phyloP scores from a whole-genome alignment of 805 yeast genomes.

The Scheffersomyces stipitis region DNA sequence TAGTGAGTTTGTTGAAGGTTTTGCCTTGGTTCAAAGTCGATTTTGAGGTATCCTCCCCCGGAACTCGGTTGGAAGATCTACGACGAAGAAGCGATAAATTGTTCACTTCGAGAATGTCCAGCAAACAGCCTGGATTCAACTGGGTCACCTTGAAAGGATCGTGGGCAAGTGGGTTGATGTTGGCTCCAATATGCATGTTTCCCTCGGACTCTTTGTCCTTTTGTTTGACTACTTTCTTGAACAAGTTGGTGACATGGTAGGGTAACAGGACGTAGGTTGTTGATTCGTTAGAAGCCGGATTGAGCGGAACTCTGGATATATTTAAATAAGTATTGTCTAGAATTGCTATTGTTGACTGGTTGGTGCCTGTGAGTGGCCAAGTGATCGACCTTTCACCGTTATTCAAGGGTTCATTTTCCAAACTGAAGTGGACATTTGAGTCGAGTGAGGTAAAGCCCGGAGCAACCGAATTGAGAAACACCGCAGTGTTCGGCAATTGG shows the following conservation, averaged over 20 bases:
- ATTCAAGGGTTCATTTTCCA: conserved; percentile 13
- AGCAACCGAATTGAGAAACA: conserved; percentile 35
- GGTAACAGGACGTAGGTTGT: conserved; percentile 55
- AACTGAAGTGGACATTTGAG: conserved; percentile 32
- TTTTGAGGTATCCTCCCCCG: neutral
- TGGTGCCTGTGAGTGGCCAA: conserved; percentile 28
- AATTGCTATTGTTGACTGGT: conserved; percentile 11
- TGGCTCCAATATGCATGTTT: conserved; percentile 51
- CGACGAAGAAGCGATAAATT: conserved; percentile 4
- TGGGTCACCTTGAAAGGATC: conserved; percentile 55
- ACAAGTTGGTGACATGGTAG: conserved; percentile 45
- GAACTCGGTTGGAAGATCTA: neutral
- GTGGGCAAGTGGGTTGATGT: conserved; percentile 50
- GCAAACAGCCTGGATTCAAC: conserved; percentile 54
- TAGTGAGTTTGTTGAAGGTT: conserved; percentile 35
- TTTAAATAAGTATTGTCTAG: conserved; percentile 30
- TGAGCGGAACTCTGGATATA: conserved; percentile 37
- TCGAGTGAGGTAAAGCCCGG: conserved; percentile 36
- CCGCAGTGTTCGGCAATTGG: conserved; percentile 26
- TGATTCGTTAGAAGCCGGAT: conserved; percentile 37
- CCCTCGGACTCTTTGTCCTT: conserved; percentile 41
- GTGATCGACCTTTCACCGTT: conserved; percentile 6
- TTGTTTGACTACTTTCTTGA: conserved; percentile 32
- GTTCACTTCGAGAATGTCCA: conserved; percentile 13
- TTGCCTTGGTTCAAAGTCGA: conserved; percentile 7